Base-by-base conservation (phyloP, 768 basidiomycete genomes). In the Calocera viscosa region DNA sequence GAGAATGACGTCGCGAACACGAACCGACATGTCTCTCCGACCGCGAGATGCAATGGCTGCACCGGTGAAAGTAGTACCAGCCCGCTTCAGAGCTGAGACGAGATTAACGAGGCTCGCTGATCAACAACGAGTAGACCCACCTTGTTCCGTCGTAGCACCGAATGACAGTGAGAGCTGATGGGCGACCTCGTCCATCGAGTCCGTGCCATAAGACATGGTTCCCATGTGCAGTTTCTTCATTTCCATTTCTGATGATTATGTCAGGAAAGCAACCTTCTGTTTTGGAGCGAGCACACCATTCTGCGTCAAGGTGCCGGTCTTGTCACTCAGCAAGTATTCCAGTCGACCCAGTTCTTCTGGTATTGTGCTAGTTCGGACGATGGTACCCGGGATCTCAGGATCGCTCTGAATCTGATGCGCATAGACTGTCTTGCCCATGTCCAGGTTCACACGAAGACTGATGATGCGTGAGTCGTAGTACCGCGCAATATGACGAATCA, bases 351-450 rank as follows among this genome's bases (percentile, higher is more conserved):
- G 82, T 74, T 98, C 94, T 75, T 99, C 96, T 0, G 96, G 96
- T 2, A 99, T 81, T 0, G 96, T 99, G 72, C 90, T 92, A n/a
- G 96, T 98, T 16, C 96, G 83, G 8, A 98, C 96, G 69, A 98
- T 96, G 2, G 96, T 96, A 60, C 87, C 85, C 2, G 94, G 92
- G 70, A 99, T 99, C 76, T 97, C 92, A 49, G 71, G 74, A 77
- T 98, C 96, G 64, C 84, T 87, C 88, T 94, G 93, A 67, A 98
- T 98, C 70, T 94, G 90, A 47, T 90, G 87, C 0, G 92, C 94
- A 72, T 99, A 99, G 47, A 98, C 90, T 0, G 94, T 98, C 78
- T 99, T 99, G 67, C 96, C 96, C 94, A 99, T 98, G 76, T 99
- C 96, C 65, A 99, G 82, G 72, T 99, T 99, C 65, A 99, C 95